Evolutionary conservation across 352 stramenopile genomes (phyloP), one percentile per base, ranked within the genome.

Genomic region (Poterioochromonas sp.): DNA sequence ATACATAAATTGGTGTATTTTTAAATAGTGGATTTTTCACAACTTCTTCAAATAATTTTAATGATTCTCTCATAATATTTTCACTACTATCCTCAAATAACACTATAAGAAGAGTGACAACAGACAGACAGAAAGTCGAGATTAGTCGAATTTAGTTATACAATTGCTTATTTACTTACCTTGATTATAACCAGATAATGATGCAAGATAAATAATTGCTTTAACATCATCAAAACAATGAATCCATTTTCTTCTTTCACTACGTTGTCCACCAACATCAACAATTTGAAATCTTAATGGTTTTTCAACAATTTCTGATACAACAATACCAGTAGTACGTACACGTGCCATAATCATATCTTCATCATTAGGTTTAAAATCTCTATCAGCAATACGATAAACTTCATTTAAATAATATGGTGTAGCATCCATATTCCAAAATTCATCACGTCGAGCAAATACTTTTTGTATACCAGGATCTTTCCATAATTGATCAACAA

Each of bases 361-460:
- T 82, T 97, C 90, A 82, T 96, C 90, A 8, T 86, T 96, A 80
- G 96, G 89, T 78, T 86, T 79, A 53, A 81, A 96, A 89, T 78
- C 94, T 93, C 83, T 97, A 97, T 83, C 96, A 97, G 81, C 93
- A 96, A 83, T 96, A 95, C 77, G 97, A 90, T 58, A 92, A 96
- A 82, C 97, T 92, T 80, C 97, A 92, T 82, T 97, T 95, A 87
- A 97, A 92, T 82, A 95, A 96, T 77, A 94, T 85, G 26, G 89
- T 85, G 80, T 93, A 88, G 77, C 93, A 93, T 80, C 87, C 91
- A 91, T 90, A 95, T 68, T 88, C 89, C 77, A 86, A 49, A 32
- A 73, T 29, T 73, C 63, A 49, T 73, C n/a, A 41, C 63, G 22
- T 47, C 63, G 34, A n/a, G 22, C 63, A 26, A 51, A 73, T 29